Evolutionary conservation across 495 filamentous ascomycete species (phyloP), one percentile per base, ranked within the genome.

Genomic region (Aspergillus sclerotiicarbonarius): DNA sequence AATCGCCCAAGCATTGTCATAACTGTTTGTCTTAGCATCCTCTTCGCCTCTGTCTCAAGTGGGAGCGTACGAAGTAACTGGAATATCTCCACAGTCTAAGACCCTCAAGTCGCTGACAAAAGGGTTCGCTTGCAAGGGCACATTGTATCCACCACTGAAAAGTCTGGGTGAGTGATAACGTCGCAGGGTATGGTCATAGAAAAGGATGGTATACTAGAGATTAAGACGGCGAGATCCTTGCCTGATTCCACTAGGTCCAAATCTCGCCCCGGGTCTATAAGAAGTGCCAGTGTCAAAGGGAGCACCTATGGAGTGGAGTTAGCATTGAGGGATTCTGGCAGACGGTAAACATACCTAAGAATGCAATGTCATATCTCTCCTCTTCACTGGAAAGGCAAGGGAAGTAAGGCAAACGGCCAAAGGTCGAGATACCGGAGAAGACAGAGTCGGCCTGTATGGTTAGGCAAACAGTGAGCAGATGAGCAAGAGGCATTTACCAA

Each of bases 191-290:
- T 41, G 19, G 25, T 20, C 44, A 55, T 19, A 18, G 2, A 1
- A n/a, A 12, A 32, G 20, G 2, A 25, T 25, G 25, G 80, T 81
- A 53, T 82, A 87, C 84, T 87, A 87, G 50, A 87, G 79, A 69
- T 87, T 87, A 62, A 87, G 79, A 59, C 84, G 81, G 65, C 84
- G 83, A 76, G 85, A 87, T 74, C 89, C 89, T 80, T 91, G 84
- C 69, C 91, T 81, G 64, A 94, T 94, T 25, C 87, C 89, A 50
- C 80, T 84, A 10, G 91, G 91, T 1, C 91, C 91, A 62, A 92
- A 96, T 32, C 91, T 82, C 33, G 90, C 90, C 50, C 91, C 91
- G 6, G 91, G 90, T 58, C 91, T 76, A 71, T 91, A 91, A 0
- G 86, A 88, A 16, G 87, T 89, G 4, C 87, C 87, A 7, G 82